Evolutionary conservation across 2,329 filamentous ascomycete genomes (phyloP).

Genomic region (Aspergillus glaucus): DNA sequence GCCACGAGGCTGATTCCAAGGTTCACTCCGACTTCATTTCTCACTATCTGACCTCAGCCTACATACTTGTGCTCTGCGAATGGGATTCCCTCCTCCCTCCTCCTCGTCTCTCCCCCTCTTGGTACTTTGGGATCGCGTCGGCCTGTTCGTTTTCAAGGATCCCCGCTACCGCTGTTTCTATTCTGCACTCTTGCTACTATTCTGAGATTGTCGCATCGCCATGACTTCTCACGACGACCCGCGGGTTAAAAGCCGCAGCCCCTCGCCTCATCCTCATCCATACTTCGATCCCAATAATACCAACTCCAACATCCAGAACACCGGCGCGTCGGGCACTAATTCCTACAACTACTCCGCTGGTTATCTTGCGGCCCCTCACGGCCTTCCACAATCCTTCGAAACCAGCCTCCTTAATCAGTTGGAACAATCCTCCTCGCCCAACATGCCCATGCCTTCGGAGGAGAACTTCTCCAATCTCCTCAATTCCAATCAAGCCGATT

Average conservation of each 20-base stretch:
- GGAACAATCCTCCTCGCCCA: slow-evolving; percentile 21
- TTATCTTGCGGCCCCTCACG: slow-evolving; percentile 30
- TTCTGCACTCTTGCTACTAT: background rate
- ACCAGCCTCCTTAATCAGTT: slow-evolving; percentile 30
- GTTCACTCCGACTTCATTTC: slow-evolving; percentile 6
- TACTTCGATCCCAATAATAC: slow-evolving; percentile 31
- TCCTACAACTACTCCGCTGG: slow-evolving; percentile 29
- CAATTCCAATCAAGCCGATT: slow-evolving; percentile 30
- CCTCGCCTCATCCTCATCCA: slow-evolving; percentile 36
- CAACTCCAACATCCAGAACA: slow-evolving; percentile 26
- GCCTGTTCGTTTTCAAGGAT: background rate
- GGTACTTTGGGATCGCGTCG: background rate
- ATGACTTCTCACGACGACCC: slow-evolving; percentile 30
- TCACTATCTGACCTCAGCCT: background rate
- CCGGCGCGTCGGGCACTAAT: slow-evolving; percentile 23
- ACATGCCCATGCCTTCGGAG: slow-evolving; percentile 22
- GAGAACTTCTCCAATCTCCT: slow-evolving; percentile 36
- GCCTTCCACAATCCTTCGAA: slow-evolving; percentile 32
- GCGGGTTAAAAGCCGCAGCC: slow-evolving; percentile 36
- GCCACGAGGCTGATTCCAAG: slow-evolving; percentile 20
- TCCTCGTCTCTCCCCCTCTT: background rate
- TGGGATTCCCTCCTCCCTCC: slow-evolving; percentile 5
- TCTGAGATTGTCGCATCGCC: background rate
- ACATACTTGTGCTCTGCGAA: slow-evolving; percentile 8
- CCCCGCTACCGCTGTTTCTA: background rate